phyloP scores from a whole-genome alignment of 2,329 filamentous ascomycete species.

The Pseudomassariella vexata region DNA sequence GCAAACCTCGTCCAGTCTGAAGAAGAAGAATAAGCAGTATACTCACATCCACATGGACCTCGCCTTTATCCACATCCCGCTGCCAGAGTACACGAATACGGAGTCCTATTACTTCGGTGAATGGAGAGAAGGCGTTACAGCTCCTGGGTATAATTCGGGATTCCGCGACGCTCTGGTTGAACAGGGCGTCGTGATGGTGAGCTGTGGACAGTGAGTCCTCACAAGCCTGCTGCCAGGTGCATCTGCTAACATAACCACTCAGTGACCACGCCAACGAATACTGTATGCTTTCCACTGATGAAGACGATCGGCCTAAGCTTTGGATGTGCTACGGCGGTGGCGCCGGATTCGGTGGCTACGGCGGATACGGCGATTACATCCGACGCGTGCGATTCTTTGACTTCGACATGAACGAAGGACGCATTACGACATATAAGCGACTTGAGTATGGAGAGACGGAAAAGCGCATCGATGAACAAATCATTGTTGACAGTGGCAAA shows the following conservation, averaged over 20 bases:
- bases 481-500: conserved; percentile 59
- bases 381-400: conserved; percentile 86
- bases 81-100: conserved; percentile 75
- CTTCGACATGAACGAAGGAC: conserved; percentile 83
- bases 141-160: conserved; percentile 83
- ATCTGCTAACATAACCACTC: conserved; percentile 5
- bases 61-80: conserved; percentile 94
- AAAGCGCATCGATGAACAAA: conserved; percentile 54
- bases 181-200: conserved; percentile 79
- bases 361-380: conserved; percentile 79
- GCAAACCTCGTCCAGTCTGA: conserved; percentile 66
- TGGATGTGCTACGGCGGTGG: conserved; percentile 99
- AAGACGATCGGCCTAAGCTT: conserved; percentile 57
- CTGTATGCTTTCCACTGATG: conserved; percentile 64
- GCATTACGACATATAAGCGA: conserved; percentile 89
- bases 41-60: conserved; percentile 91
- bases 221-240: not conserved
- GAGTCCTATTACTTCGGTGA: conserved; percentile 60
- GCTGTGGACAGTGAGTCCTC: conserved; percentile 74
- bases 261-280: conserved; percentile 97
- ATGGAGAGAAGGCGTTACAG: conserved; percentile 80
- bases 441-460: conserved; percentile 61
- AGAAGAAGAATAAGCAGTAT: conserved; percentile 75
- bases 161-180: conserved; percentile 87
- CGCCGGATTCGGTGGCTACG: conserved; percentile 90